phyloP scores from a whole-genome alignment of 495 filamentous ascomycete genomes.

The Bombardia bombarda region DNA sequence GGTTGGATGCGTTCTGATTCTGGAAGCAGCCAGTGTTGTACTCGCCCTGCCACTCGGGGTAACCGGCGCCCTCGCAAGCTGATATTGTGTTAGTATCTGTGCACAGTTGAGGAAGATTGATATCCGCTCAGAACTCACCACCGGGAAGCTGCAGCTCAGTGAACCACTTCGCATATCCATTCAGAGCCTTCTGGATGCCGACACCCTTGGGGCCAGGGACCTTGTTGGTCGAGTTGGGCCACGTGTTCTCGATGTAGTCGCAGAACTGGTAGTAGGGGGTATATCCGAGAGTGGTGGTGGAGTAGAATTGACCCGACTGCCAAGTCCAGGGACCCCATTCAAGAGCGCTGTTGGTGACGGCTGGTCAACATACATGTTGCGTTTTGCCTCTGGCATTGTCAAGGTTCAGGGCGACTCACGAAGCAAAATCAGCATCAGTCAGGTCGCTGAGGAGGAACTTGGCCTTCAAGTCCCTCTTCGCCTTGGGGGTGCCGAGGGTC shows the following conservation, averaged over 20 bases:
- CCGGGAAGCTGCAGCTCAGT: conserved; percentile 38
- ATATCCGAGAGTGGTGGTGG: conserved; percentile 13
- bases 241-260: conserved; percentile 26
- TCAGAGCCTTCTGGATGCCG: conserved; percentile 18
- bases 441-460: conserved; percentile 50
- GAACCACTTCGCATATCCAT: conserved; percentile 41
- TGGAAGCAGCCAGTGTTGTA: conserved; percentile 47
- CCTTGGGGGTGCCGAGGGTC: conserved; percentile 27
- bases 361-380: not conserved
- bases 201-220: conserved; percentile 20
- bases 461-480: conserved; percentile 46
- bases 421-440: conserved; percentile 51
- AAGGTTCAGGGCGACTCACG: conserved; percentile 19
- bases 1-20: conserved; percentile 48
- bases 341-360: conserved; percentile 25
- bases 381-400: not conserved
- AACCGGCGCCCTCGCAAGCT: conserved; percentile 17
- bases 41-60: conserved; percentile 41
- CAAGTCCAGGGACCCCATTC: conserved; percentile 50
- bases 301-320: conserved; percentile 42
- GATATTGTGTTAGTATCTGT: conserved; percentile 1
- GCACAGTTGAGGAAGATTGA: not conserved
- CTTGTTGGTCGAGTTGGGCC: conserved; percentile 18
- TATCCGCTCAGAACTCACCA: conserved; percentile 9
- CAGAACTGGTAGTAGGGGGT: conserved; percentile 24